These are phyloP conservation scores for Cyclotella cryptica DNA, from an alignment of 108 stramenopile genomes.

Conservation along the genomic window DNA sequence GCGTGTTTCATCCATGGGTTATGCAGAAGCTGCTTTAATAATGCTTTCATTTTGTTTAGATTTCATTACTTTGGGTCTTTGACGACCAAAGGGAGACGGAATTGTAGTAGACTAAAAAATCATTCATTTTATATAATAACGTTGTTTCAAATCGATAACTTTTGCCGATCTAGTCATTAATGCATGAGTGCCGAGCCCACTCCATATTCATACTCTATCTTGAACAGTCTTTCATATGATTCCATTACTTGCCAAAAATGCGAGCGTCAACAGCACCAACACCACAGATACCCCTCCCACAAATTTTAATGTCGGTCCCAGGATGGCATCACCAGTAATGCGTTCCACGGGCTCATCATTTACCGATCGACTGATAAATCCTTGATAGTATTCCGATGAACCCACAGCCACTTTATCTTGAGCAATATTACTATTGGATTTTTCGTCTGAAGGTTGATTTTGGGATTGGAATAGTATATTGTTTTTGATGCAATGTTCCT, in stretches of 20 bases:
- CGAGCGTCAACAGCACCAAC: constrained; percentile 30
- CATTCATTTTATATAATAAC: too few relatives aligned
- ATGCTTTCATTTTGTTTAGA: background rate
- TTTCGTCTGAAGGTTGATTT: background rate
- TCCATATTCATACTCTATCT: too few relatives aligned
- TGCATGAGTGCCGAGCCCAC: too few relatives aligned
- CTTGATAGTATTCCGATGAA: constrained; percentile 48
- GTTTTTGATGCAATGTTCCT: too few relatives aligned
- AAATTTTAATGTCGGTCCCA: constrained; percentile 55
- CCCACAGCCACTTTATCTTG: constrained; percentile 23
- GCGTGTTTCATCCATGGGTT: background rate
- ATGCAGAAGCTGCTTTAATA: background rate
- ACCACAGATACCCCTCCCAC: constrained; percentile 39
- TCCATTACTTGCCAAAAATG: constrained; percentile 45
- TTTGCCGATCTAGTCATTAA: too few relatives aligned
- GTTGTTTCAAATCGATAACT: too few relatives aligned
- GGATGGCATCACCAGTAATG: constrained; percentile 48
- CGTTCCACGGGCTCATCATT: constrained; percentile 49
- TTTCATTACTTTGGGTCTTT: background rate
- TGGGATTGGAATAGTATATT: background rate
- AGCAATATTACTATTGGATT: background rate
- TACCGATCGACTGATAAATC: constrained; percentile 39
- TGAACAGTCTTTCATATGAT: constrained; percentile 6
- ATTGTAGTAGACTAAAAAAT: background rate
- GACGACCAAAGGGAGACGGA: background rate